Percentiles rank a stretch among this genome's conserved stretches.
Evolutionary conservation across 768 basidiomycete species (phyloP).

Genomic region (Boletus edulis): DNA sequence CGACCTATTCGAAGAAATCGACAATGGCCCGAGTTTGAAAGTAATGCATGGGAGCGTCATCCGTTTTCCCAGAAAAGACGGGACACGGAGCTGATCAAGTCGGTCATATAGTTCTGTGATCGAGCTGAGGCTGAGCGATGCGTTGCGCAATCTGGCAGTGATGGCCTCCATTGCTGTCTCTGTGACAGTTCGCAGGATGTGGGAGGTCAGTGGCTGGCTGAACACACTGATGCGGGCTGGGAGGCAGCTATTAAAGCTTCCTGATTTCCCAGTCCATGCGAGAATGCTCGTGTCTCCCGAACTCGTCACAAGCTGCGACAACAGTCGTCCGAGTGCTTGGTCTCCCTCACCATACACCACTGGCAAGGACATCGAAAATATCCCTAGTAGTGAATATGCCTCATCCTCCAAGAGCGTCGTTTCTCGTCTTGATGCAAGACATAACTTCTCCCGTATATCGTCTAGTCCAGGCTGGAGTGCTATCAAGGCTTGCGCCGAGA

Average conservation of each 20-base stretch:
- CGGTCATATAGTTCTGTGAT: not conserved
- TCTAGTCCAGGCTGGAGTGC: not conserved
- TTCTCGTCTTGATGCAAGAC: not conserved
- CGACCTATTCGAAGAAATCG: not conserved
- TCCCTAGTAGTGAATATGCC: not conserved
- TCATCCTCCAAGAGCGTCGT: not conserved
- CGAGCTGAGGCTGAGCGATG: not conserved
- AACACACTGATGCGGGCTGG: not conserved
- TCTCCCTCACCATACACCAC: not conserved
- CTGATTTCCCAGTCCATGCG: not conserved
- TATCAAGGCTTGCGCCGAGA: no score
- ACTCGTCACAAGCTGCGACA: not conserved
- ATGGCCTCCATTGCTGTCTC: not conserved
- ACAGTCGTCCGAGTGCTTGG: not conserved
- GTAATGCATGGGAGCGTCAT: not conserved
- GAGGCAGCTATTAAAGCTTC: not conserved
- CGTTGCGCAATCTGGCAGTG: not conserved
- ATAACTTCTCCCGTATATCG: not conserved
- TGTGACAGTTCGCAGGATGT: not conserved
- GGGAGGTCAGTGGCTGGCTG: not conserved
- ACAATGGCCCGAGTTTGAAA: not conserved
- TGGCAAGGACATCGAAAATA: not conserved
- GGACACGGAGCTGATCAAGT: not conserved
- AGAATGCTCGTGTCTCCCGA: not conserved
- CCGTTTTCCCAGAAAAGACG: not conserved